These are phyloP conservation scores for Selaginella moellendorffii DNA, from an alignment of 75 land plant species.

Conservation along the genomic window DNA sequence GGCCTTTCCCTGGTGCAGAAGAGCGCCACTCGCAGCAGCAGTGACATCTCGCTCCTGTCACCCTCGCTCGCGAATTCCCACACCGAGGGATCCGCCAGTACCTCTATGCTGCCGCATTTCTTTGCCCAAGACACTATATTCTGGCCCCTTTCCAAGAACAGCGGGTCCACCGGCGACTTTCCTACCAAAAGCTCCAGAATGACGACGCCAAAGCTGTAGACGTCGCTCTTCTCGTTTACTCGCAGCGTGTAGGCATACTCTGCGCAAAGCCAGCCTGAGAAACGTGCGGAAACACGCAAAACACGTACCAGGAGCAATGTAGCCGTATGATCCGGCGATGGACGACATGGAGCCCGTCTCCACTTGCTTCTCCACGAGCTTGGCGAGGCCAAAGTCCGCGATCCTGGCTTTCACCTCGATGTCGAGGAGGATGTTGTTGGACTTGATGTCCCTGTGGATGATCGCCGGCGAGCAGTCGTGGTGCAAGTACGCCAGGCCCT, in stretches of 20 bases:
- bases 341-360: neutral
- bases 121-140: neutral
- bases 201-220: neutral
- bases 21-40: neutral
- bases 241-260: neutral
- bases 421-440: neutral
- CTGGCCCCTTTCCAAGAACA: neutral
- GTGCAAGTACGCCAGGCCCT: neutral
- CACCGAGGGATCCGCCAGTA: neutral
- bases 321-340: constrained; percentile 72
- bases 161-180: neutral
- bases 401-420: neutral
- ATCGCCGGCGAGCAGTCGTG: neutral
- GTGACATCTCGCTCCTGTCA: neutral
- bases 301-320: constrained; percentile 69
- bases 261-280: neutral
- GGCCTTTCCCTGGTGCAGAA: neutral
- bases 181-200: neutral
- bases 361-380: neutral
- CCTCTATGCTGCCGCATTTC: neutral
- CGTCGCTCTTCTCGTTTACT: neutral
- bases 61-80: neutral
- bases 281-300: neutral
- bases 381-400: neutral
- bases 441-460: neutral